Evolutionary conservation across 2,329 filamentous ascomycete genomes (phyloP), one percentile per base, ranked within the genome.

Genomic region (Cladosporium halotolerans): DNA sequence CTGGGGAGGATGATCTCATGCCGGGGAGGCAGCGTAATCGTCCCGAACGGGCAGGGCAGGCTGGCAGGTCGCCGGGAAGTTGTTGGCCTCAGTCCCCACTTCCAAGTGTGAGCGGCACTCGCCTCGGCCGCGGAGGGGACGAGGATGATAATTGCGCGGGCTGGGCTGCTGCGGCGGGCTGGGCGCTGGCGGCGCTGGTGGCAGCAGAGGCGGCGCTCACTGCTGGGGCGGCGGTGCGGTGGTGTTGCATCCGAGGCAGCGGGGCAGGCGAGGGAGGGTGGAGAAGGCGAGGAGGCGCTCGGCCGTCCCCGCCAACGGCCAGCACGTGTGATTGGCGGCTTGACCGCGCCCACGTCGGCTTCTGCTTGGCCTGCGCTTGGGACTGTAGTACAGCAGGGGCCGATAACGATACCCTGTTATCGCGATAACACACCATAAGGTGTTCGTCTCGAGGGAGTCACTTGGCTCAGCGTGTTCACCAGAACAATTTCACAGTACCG

Each of bases 1-100:
- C 46, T 49, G n/a, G 45, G 41, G 38, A 11, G n/a, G 9, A 51
- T 51, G 48, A 51, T 51, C 48, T 51, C 48, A 51, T 51, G 48
- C 48, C 40, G 48, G 23, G 23, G 23, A 28, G 23, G 23, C 23
- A 28, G 23, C 23, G 23, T 28, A 28, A 28, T 28, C 23, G 23
- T 28, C 5, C 23, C 23, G 23, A 28, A 28, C 7, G 23, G 23
- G 23, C 23, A 28, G 23, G 23, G 23, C 23, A 28, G 23, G 5
- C 23, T 28, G 23, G 23, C 23, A 28, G 23, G 23, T 3, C 23
- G 23, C 23, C 23, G 23, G 23, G 23, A 28, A 28, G 23, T 7
- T 28, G 23, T 28, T 28, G 23, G 23, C 23, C 23, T 28, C 34
- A 36, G 38, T 19, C 47, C 42, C 47, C 47, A 50, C 47, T 50